phyloP scores from a whole-genome alignment of 805 yeast species.

The Candida dajiaensis region DNA sequence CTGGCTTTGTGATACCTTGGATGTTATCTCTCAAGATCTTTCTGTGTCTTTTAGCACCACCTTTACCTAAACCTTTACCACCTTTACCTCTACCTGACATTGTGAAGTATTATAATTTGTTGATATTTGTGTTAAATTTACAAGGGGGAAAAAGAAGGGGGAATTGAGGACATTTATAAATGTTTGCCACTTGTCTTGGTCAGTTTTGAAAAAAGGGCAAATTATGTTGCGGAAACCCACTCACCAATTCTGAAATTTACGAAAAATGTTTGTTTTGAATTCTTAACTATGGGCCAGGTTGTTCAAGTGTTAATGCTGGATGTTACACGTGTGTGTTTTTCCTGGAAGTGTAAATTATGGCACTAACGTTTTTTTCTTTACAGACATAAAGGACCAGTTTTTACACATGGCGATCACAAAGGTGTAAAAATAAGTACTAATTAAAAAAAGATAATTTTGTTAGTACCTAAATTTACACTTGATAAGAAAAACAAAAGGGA shows the following conservation, averaged over 20 bases:
- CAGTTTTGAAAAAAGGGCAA: not conserved
- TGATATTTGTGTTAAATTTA: slow-evolving; percentile 5
- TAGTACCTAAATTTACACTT: not conserved
- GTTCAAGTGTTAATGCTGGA: not conserved
- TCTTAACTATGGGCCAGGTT: not conserved
- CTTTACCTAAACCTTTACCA: slow-evolving; percentile 99
- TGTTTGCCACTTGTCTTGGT: not conserved
- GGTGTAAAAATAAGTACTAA: not conserved
- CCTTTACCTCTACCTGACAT: slow-evolving; percentile 99
- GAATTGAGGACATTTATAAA: not conserved
- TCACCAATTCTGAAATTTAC: not conserved
- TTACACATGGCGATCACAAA: not conserved
- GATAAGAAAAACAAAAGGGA: not conserved
- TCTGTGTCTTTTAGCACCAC: slow-evolving; percentile 99
- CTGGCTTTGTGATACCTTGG: slow-evolving; percentile 99
- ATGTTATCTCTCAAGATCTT: slow-evolving; percentile 98
- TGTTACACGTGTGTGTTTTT: not conserved
- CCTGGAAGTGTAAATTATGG: not conserved
- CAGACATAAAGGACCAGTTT: not conserved
- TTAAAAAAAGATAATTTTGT: not conserved
- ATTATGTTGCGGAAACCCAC: not conserved
- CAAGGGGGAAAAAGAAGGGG: not conserved
- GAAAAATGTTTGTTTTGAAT: not conserved
- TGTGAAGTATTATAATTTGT: slow-evolving; percentile 17
- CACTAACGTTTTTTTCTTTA: not conserved